Percentiles rank a stretch among this genome's conserved stretches.
Conservation (phyloP, 2,329 filamentous ascomycete genomes). For the Atkinsonella texensis region DNA sequence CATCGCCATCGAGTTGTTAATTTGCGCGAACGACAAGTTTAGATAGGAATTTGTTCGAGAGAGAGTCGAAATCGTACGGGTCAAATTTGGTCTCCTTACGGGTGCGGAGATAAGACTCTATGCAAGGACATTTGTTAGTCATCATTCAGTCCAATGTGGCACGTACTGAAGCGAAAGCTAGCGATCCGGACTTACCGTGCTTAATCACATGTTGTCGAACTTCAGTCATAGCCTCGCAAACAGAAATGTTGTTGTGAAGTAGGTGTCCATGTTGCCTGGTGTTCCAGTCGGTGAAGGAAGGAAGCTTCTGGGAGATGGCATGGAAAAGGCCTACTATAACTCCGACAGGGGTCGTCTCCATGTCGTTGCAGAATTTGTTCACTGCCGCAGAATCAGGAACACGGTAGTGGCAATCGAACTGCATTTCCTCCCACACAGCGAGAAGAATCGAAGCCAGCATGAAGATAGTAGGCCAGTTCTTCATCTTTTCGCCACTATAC, state of each 20-base stretch:
- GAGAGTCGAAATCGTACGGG: slow-evolving; percentile 81
- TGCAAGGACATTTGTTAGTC: slow-evolving; percentile 12
- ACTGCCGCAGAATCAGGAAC: slow-evolving; percentile 74
- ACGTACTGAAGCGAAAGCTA: too few species aligned
- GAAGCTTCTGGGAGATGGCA: slow-evolving; percentile 93
- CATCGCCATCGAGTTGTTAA: slow-evolving; percentile 24
- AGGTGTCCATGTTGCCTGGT: slow-evolving; percentile 81
- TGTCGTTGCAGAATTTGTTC: slow-evolving; percentile 90
- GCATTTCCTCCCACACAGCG: slow-evolving; percentile 96
- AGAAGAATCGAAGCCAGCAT: slow-evolving; percentile 89
- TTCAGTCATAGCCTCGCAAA: slow-evolving; percentile 94
- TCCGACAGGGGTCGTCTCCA: slow-evolving; percentile 91
- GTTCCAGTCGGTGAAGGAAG: slow-evolving; percentile 88
- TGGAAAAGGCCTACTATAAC: slow-evolving; percentile 96
- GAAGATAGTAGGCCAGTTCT: slow-evolving; percentile 99
- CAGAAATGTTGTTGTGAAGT: slow-evolving; percentile 79
- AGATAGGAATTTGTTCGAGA: slow-evolving; percentile 95
- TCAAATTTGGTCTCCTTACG: slow-evolving; percentile 76
- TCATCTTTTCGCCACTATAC: slow-evolving; percentile 91
- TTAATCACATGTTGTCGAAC: slow-evolving; percentile 84
- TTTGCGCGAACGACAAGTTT: slow-evolving; percentile 94
- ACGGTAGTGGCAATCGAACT: slow-evolving; percentile 95
- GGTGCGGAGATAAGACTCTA: slow-evolving; percentile 77
- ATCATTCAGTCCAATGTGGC: too few species aligned
- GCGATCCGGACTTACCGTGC: slow-evolving; percentile 57